Conservation (phyloP, 2,329 filamentous ascomycete genomes). For the Aspergillus jensenii region DNA sequence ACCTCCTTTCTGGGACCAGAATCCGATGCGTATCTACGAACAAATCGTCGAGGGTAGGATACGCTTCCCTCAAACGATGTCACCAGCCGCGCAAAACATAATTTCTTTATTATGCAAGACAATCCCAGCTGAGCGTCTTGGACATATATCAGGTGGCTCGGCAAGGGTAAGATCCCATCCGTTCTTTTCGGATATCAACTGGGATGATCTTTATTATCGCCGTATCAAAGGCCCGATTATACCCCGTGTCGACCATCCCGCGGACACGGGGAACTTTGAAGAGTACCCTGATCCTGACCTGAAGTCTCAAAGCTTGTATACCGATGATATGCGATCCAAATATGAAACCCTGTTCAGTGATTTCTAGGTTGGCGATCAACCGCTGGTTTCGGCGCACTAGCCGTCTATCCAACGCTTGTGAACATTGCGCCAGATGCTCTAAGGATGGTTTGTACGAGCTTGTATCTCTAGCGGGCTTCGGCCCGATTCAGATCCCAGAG, state of each 20-base stretch:
- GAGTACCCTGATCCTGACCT: constrained; percentile 60
- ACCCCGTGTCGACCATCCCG: constrained; percentile 58
- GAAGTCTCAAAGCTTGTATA: constrained; percentile 54
- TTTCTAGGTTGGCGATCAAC: constrained; percentile 46
- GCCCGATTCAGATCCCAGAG: not conserved
- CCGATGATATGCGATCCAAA: constrained; percentile 59
- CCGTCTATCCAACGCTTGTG: not conserved
- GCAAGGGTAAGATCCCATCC: constrained; percentile 60
- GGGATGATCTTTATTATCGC: constrained; percentile 63
- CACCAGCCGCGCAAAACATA: constrained; percentile 59
- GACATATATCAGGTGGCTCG: constrained; percentile 62
- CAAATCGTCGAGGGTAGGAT: constrained; percentile 65
- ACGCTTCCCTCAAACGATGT: constrained; percentile 61
- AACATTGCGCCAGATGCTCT: not conserved
- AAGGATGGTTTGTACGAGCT: not conserved
- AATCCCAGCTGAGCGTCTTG: constrained; percentile 62
- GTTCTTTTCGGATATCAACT: constrained; percentile 62
- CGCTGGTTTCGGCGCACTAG: not conserved
- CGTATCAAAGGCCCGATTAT: constrained; percentile 62
- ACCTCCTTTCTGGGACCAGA: constrained; percentile 68
- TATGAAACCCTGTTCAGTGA: constrained; percentile 62
- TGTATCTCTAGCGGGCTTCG: not conserved
- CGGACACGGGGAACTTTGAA: constrained; percentile 65
- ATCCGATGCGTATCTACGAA: constrained; percentile 69
- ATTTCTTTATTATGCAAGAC: constrained; percentile 63